phyloP scores from a whole-genome alignment of 78 protist species.

The Dictyostelium purpureum region DNA sequence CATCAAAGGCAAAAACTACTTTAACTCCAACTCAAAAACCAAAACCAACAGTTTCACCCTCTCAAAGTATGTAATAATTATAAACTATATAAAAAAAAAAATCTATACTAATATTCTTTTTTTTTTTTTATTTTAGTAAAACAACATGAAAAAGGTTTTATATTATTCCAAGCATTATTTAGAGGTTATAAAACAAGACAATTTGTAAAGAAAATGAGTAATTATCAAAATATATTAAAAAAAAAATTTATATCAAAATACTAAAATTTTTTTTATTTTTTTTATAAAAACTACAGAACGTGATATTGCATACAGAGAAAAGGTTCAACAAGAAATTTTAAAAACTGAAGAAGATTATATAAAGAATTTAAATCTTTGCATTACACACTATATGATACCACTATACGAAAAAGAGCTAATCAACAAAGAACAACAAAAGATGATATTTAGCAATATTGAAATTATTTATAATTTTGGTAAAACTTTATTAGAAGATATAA shows the following conservation, averaged over 20 bases:
- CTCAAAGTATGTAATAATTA: not conserved
- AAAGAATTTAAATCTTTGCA: constrained; percentile 32
- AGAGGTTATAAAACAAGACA: constrained; percentile 53
- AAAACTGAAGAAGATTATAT: constrained; percentile 56
- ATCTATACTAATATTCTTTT: not conserved
- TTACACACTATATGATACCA: constrained; percentile 32
- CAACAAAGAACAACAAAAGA: constrained; percentile 20
- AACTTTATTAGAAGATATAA: not conserved
- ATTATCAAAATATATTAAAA: not conserved
- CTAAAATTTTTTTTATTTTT: not conserved
- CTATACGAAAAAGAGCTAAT: not conserved
- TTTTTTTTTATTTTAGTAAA: not conserved
- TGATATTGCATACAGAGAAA: not conserved
- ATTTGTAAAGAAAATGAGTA: not conserved
- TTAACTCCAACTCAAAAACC: not conserved
- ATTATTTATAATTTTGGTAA: constrained; percentile 54
- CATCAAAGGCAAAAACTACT: not conserved
- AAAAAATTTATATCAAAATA: not conserved
- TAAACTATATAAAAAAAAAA: not conserved
- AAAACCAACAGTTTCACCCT: not conserved
- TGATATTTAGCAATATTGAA: constrained; percentile 40
- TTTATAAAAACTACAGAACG: not conserved
- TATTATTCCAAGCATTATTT: constrained; percentile 42
- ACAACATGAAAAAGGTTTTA: constrained; percentile 7
- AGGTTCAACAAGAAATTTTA: constrained; percentile 31